phyloP scores from a whole-genome alignment of 768 basidiomycete genomes.

The Suillus hirtellus region DNA sequence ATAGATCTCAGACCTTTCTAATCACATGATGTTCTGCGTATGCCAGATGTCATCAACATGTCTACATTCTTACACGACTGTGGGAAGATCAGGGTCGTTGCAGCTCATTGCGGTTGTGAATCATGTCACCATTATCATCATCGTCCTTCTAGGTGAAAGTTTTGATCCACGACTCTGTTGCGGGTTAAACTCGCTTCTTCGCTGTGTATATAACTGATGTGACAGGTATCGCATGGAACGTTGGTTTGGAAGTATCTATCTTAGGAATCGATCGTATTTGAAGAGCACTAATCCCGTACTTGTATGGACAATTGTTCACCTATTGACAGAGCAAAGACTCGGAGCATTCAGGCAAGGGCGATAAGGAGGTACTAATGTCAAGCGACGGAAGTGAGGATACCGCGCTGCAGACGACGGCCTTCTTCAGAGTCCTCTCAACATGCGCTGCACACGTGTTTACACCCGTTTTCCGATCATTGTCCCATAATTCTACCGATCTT shows the following conservation, averaged over 20 bases:
- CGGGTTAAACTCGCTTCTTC: background rate
- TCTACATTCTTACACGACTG: conserved; percentile 1
- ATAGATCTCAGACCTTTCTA: conserved; percentile 2
- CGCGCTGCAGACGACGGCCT: conserved; percentile 15
- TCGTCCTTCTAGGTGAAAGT: background rate
- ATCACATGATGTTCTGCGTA: background rate
- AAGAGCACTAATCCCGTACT: conserved; percentile 3
- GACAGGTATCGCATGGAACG: background rate
- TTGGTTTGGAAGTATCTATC: background rate
- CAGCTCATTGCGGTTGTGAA: background rate
- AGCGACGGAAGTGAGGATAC: conserved; percentile 33
- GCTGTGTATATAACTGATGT: background rate
- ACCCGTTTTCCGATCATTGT: conserved; percentile 19
- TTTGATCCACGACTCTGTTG: conserved; percentile 7
- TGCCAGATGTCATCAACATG: background rate
- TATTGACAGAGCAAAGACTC: background rate
- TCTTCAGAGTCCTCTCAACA: conserved; percentile 14
- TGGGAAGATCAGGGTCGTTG: conserved; percentile 2
- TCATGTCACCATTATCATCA: background rate
- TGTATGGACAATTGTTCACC: background rate
- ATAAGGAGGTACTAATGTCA: conserved; percentile 27
- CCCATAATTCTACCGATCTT: conserved; percentile 2
- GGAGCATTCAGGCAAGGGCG: conserved; percentile 15
- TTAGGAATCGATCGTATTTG: background rate
- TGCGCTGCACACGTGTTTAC: conserved; percentile 11